These are phyloP conservation scores for Podaxis sp. DNA, from an alignment of 768 basidiomycete genomes.

Conservation along the genomic window DNA sequence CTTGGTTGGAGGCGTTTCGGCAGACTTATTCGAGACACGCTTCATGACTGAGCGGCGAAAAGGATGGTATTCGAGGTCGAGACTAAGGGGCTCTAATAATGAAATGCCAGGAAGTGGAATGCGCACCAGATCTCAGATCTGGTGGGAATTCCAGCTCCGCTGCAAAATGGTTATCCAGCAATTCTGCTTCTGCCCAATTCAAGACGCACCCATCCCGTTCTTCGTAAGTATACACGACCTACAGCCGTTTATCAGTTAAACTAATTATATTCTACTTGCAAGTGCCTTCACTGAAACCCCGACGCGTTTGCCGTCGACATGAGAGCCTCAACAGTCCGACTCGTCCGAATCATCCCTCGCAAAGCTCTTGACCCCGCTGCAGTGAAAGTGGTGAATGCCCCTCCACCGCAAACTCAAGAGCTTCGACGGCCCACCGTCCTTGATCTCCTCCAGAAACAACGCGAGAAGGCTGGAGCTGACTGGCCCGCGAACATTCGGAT, in stretches of 20 bases:
- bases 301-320: conserved; percentile 18
- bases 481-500: conserved; percentile 46
- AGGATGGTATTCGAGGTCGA: not conserved
- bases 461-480: conserved; percentile 25
- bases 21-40: not conserved
- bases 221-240: not conserved
- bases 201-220: not conserved
- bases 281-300: not conserved
- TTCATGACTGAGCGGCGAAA: not conserved
- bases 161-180: not conserved
- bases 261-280: not conserved
- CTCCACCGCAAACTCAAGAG: conserved; percentile 30
- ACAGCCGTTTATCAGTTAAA: not conserved
- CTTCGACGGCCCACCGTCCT: conserved; percentile 30
- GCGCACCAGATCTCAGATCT: conserved; percentile 3
- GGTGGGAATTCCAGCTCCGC: conserved; percentile 9
- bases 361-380: conserved; percentile 24
- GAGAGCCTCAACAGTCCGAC: conserved; percentile 30
- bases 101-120: not conserved
- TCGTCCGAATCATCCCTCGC: conserved; percentile 35
- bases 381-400: conserved; percentile 27
- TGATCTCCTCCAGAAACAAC: conserved; percentile 30
- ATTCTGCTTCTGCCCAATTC: not conserved
- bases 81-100: not conserved
- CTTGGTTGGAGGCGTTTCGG: not conserved